A percentile compares a stretch with the other conserved stretches of the same genome.
phyloP scores from a whole-genome alignment of 2,329 filamentous ascomycete species.

The Aureobasidium sp. region DNA sequence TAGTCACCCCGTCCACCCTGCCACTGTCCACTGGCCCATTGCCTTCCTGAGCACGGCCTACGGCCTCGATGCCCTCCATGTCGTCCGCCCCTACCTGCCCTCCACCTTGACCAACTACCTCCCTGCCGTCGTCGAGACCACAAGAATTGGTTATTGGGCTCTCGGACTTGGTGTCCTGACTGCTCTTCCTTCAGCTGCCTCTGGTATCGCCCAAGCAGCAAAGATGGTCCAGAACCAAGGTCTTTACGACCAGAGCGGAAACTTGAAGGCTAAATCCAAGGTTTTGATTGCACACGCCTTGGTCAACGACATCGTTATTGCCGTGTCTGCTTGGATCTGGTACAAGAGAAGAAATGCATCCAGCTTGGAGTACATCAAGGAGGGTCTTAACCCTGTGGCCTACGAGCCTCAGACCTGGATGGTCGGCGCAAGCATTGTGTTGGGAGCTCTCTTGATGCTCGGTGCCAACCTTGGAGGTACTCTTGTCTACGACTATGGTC shows the following conservation, averaged over 20 bases:
- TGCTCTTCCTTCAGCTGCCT: slow-evolving; percentile 28
- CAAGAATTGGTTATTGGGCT: slow-evolving; percentile 38
- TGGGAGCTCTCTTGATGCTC: slow-evolving; percentile 32
- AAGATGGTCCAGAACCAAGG: slow-evolving; percentile 38
- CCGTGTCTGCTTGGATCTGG: slow-evolving; percentile 37
- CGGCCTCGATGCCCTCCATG: slow-evolving; percentile 35
- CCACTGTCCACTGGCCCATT: slow-evolving; percentile 41
- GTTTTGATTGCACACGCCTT: slow-evolving; percentile 36
- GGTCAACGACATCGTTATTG: slow-evolving; percentile 36
- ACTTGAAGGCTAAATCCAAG: slow-evolving; percentile 36
- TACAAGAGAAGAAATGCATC: slow-evolving; percentile 31
- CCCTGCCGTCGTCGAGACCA: slow-evolving; percentile 30
- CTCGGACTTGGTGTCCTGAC: slow-evolving; percentile 34
- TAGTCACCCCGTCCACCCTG: slow-evolving; percentile 36
- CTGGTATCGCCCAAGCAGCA: slow-evolving; percentile 32
- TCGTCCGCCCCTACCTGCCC: slow-evolving; percentile 28
- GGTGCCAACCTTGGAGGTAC: slow-evolving; percentile 38
- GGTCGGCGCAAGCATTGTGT: slow-evolving; percentile 30
- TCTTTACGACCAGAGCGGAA: slow-evolving; percentile 31
- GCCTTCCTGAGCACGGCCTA: slow-evolving; percentile 38
- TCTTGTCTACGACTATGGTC: slow-evolving; percentile 40
- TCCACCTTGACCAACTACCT: slow-evolving; percentile 25
- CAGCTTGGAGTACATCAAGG: slow-evolving; percentile 22
- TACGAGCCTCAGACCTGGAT: slow-evolving; percentile 33
- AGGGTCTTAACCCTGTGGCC: slow-evolving; percentile 21